Evolutionary conservation across 2,329 filamentous ascomycete species (phyloP).

Genomic region (Plenodomus lindquistii): DNA sequence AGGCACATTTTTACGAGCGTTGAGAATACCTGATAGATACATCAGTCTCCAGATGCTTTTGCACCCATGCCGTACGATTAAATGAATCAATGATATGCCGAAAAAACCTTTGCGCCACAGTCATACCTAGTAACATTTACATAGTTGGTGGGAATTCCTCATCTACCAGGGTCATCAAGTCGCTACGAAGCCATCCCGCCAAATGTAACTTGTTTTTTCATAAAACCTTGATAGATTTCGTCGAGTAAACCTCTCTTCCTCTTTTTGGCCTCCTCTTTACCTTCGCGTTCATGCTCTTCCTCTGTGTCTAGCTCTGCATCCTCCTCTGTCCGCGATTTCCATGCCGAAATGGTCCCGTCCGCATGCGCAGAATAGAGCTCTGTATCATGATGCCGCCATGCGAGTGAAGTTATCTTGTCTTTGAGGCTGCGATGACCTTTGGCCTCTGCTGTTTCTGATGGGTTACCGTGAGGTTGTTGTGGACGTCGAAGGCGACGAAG

Average conservation of each 20-base stretch:
- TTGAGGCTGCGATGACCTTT: no score
- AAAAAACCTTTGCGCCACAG: no score
- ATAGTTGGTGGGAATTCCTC: background rate
- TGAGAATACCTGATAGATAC: background rate
- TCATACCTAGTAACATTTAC: no score
- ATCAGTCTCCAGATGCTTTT: no score
- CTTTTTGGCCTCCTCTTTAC: slow-evolving; percentile 49
- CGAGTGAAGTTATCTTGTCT: slow-evolving; percentile 69
- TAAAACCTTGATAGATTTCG: slow-evolving; percentile 77
- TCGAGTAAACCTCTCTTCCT: slow-evolving; percentile 79
- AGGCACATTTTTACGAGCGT: background rate
- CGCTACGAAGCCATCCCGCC: slow-evolving; percentile 24
- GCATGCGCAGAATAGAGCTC: slow-evolving; percentile 82
- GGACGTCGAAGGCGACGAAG: slow-evolving; percentile 72
- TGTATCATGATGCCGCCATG: slow-evolving; percentile 72
- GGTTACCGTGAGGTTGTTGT: slow-evolving; percentile 34
- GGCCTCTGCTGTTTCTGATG: no score
- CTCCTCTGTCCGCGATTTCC: slow-evolving; percentile 66
- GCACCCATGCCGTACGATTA: no score
- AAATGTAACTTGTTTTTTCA: slow-evolving; percentile 70
- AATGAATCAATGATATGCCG: no score
- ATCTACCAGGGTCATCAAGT: background rate
- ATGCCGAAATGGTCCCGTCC: slow-evolving; percentile 81
- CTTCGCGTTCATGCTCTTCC: slow-evolving; percentile 43
- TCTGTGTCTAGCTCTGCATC: slow-evolving; percentile 50